Evolutionary conservation across 805 yeast genomes (phyloP).

Genomic region (Suhomyces prunicola): DNA sequence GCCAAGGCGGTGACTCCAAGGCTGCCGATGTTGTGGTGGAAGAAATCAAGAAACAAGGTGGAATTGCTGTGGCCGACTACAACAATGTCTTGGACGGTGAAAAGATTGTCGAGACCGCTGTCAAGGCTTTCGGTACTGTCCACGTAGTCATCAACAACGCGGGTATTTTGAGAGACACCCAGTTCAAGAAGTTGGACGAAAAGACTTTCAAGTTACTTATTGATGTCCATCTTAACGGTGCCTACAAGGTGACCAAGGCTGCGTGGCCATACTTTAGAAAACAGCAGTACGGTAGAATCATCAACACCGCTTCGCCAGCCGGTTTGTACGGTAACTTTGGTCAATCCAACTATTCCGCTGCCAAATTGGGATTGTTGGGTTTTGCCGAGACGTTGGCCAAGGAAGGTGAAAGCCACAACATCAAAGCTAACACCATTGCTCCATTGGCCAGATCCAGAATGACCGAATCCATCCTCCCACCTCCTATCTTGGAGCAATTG

Average conservation of each 20-base stretch:
- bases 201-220: constrained; percentile 75
- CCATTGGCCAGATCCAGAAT: constrained; percentile 94
- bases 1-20: constrained; percentile 64
- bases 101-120: constrained; percentile 79
- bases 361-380: constrained; percentile 86
- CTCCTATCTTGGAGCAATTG: constrained; percentile 73
- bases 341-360: constrained; percentile 92
- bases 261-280: constrained; percentile 89
- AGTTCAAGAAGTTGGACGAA: constrained; percentile 82
- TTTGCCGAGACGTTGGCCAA: constrained; percentile 92
- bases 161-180: constrained; percentile 86
- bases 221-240: constrained; percentile 88
- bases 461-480: constrained; percentile 90
- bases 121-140: constrained; percentile 81
- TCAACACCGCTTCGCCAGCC: constrained; percentile 96
- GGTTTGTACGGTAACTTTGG: constrained; percentile 97
- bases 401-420: constrained; percentile 86
- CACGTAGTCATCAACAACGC: constrained; percentile 92
- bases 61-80: constrained; percentile 89
- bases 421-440: constrained; percentile 81
- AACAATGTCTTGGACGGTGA: constrained; percentile 87
- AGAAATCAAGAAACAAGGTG: constrained; percentile 74
- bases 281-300: constrained; percentile 83
- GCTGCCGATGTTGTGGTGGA: constrained; percentile 91
- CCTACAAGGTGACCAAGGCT: constrained; percentile 77